Percentiles rank a stretch among this genome's conserved stretches.
These are phyloP conservation scores for Hypoxylon sp. DNA, from an alignment of 2,329 filamentous ascomycete species.

Conservation along the genomic window DNA sequence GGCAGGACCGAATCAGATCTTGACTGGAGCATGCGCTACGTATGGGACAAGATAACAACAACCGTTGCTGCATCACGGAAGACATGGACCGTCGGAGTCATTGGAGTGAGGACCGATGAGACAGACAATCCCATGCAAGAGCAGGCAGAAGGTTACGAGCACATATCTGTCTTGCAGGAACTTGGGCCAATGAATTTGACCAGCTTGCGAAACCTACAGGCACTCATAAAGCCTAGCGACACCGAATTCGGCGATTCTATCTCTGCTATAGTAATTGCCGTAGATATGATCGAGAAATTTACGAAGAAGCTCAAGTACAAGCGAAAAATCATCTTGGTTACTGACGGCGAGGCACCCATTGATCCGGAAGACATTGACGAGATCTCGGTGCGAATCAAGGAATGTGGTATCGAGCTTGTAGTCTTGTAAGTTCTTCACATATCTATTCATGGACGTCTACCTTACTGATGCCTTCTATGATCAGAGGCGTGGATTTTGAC, in stretches of 20 bases:
- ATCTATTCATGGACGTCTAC: neutral
- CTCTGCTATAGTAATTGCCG: conserved; percentile 87
- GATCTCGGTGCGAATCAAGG: conserved; percentile 81
- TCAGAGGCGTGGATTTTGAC: conserved; percentile 92
- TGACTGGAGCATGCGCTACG: conserved; percentile 89
- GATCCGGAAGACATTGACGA: conserved; percentile 78
- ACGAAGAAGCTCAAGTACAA: conserved; percentile 88
- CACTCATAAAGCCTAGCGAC: conserved; percentile 75
- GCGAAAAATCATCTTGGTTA: conserved; percentile 86
- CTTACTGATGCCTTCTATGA: conserved; percentile 38
- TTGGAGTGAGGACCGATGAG: conserved; percentile 85
- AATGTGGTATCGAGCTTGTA: conserved; percentile 81
- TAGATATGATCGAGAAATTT: conserved; percentile 85
- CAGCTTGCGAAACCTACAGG: conserved; percentile 75
- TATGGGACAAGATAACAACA: conserved; percentile 92
- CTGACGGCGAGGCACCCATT: conserved; percentile 81
- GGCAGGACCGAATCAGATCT: conserved; percentile 84
- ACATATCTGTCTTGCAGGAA: conserved; percentile 85
- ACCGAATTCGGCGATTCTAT: conserved; percentile 84
- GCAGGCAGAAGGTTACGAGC: conserved; percentile 80
- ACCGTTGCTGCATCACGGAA: conserved; percentile 79
- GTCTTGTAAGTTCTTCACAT: conserved; percentile 76
- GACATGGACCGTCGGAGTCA: conserved; percentile 80
- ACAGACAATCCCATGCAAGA: conserved; percentile 78
- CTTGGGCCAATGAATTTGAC: conserved; percentile 74